phyloP scores from a whole-genome alignment of 2,329 filamentous ascomycete genomes.

The Phialophora expanda region DNA sequence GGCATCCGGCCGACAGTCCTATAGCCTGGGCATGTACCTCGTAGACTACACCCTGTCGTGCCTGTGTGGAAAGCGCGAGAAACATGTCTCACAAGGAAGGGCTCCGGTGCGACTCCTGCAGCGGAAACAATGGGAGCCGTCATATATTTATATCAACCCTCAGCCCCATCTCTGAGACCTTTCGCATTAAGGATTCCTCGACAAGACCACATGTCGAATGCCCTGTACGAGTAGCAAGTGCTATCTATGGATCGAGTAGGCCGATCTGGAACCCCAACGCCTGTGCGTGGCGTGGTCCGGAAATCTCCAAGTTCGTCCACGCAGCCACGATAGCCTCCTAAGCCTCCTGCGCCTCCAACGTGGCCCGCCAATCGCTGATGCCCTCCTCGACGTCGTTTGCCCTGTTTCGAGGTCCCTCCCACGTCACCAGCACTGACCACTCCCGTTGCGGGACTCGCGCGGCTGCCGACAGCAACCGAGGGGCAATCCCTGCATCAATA shows the following conservation, averaged over 20 bases:
- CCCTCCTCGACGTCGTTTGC: background rate
- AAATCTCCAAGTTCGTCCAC: slow-evolving; percentile 16
- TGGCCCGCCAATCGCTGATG: slow-evolving; percentile 23
- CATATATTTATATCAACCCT: slow-evolving; percentile 1
- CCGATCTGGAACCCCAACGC: too few relatives aligned
- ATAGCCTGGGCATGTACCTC: background rate
- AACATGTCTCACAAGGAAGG: slow-evolving; percentile 18
- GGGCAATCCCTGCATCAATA: slow-evolving; percentile 8
- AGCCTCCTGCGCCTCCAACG: background rate
- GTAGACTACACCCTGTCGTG: background rate
- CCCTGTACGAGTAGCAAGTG: background rate
- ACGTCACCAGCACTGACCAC: background rate
- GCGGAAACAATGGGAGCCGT: background rate
- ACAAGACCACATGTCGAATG: background rate
- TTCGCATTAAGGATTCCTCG: background rate
- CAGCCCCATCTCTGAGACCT: slow-evolving; percentile 20
- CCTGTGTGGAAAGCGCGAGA: background rate
- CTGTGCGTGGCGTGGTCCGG: slow-evolving; percentile 30
- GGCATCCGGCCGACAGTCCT: background rate
- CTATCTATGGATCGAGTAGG: background rate
- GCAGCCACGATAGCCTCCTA: slow-evolving; percentile 1
- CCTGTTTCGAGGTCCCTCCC: slow-evolving; percentile 3
- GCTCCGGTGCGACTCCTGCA: slow-evolving; percentile 4
- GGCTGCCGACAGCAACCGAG: background rate
- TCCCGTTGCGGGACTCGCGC: background rate